These are phyloP conservation scores for Coemansia sp. DNA, from an alignment of 192 early-diverging fungal species.

Conservation along the genomic window DNA sequence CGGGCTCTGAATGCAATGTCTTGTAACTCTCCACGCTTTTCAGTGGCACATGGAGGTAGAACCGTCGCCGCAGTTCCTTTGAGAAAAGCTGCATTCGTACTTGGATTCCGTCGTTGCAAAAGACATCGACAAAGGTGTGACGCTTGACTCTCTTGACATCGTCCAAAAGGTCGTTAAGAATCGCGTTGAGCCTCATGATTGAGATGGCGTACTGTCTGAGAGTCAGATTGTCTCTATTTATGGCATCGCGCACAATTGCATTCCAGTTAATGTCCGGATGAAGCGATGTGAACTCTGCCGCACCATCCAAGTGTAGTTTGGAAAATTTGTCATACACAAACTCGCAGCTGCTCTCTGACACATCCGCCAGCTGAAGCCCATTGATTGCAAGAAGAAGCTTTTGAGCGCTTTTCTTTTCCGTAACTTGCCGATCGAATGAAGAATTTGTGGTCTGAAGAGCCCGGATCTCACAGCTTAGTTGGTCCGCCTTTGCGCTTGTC, in stretches of 20 bases:
- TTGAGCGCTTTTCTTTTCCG: constrained; percentile 46
- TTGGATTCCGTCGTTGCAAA: constrained; percentile 36
- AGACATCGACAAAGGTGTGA: constrained; percentile 46
- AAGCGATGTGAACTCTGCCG: constrained; percentile 48
- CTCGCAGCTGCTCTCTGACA: constrained; percentile 31
- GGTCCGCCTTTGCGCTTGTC: constrained; percentile 8
- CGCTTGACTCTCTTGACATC: constrained; percentile 40
- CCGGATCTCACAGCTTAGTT: constrained; percentile 30
- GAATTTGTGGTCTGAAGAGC: constrained; percentile 30
- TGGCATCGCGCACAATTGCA: constrained; percentile 29
- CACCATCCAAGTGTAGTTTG: constrained; percentile 34
- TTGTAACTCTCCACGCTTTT: constrained; percentile 27
- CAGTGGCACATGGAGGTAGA: constrained; percentile 43
- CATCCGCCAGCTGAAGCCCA: constrained; percentile 33
- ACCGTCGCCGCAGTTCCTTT: constrained; percentile 35
- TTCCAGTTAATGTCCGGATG: constrained; percentile 55
- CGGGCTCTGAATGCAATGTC: constrained; percentile 23
- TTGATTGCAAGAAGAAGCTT: constrained; percentile 48
- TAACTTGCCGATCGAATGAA: constrained; percentile 35
- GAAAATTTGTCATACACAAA: constrained; percentile 50
- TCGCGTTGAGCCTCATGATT: constrained; percentile 46
- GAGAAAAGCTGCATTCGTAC: constrained; percentile 51
- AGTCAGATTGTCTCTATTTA: constrained; percentile 10
- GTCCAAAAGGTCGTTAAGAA: constrained; percentile 41
- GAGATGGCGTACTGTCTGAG: constrained; percentile 42